These are phyloP conservation scores for Ophiostoma triangulosporum DNA, from an alignment of 2,329 filamentous ascomycete genomes.

Conservation along the genomic window DNA sequence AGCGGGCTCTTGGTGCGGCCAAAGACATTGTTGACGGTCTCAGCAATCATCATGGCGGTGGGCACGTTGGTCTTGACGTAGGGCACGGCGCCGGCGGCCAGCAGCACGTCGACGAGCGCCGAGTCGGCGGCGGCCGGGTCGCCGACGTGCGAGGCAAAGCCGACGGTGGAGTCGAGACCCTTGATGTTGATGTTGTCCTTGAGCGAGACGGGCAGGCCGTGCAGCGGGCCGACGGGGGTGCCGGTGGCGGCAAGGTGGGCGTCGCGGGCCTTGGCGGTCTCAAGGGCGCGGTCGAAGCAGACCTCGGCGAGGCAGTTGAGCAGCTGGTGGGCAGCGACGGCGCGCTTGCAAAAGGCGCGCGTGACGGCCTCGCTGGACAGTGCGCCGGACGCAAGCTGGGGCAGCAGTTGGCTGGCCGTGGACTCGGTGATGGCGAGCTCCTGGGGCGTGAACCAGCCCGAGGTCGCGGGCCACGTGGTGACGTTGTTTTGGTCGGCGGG, in stretches of 20 bases:
- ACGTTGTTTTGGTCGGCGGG: conserved; percentile 41
- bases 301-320: conserved; percentile 40
- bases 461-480: conserved; percentile 38
- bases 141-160: conserved; percentile 48
- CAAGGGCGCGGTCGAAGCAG: conserved; percentile 37
- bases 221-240: conserved; percentile 44
- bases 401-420: conserved; percentile 22
- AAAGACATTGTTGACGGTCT: conserved; percentile 51
- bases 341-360: conserved; percentile 26
- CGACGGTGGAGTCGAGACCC: conserved; percentile 47
- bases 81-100: conserved; percentile 36
- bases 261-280: conserved; percentile 35
- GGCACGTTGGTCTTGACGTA: conserved; percentile 46
- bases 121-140: conserved; percentile 36
- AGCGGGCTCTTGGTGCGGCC: conserved; percentile 49
- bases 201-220: conserved; percentile 50
- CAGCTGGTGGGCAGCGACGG: conserved; percentile 25
- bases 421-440: conserved; percentile 26
- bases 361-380: conserved; percentile 24
- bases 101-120: conserved; percentile 28
- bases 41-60: conserved; percentile 54
- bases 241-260: conserved; percentile 33
- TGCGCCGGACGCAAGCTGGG: conserved; percentile 23
- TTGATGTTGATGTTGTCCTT: conserved; percentile 58
- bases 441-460: conserved; percentile 42